These are phyloP conservation scores for Capronia epimyces DNA, from an alignment of 2,329 filamentous ascomycete species.

Conservation along the genomic window DNA sequence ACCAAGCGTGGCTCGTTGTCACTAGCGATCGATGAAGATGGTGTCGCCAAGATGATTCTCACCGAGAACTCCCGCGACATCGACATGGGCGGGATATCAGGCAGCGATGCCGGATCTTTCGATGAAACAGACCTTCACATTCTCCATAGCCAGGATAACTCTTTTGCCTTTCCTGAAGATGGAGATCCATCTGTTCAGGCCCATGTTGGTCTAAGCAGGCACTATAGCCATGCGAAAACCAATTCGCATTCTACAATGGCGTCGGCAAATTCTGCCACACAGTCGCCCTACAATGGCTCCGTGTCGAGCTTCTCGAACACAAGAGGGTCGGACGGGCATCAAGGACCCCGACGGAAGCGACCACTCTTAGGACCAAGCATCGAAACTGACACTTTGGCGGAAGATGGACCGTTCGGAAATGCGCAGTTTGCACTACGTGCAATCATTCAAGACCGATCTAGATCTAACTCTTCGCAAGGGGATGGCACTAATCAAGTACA, in stretches of 20 bases:
- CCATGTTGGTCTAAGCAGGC: conserved; percentile 22
- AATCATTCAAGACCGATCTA: conserved; percentile 37
- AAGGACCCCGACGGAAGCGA: conserved; percentile 13
- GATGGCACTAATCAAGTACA: conserved; percentile 29
- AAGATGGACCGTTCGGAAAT: conserved; percentile 35
- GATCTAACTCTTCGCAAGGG: conserved; percentile 31
- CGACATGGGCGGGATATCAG: conserved; percentile 36
- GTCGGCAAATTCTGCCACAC: conserved; percentile 39
- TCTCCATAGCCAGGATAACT: conserved; percentile 36
- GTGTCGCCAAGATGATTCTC: conserved; percentile 42
- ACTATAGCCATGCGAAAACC: conserved; percentile 41
- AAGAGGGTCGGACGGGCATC: conserved; percentile 12
- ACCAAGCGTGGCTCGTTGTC: conserved; percentile 39
- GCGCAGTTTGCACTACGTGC: conserved; percentile 46
- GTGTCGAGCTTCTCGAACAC: conserved; percentile 12
- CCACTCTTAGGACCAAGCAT: conserved; percentile 17
- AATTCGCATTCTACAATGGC: conserved; percentile 39
- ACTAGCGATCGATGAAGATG: conserved; percentile 46
- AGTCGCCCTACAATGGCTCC: conserved; percentile 40
- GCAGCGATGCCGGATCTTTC: conserved; percentile 42
- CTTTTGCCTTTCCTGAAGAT: conserved; percentile 37
- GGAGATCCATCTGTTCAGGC: conserved; percentile 18
- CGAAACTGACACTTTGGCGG: conserved; percentile 27
- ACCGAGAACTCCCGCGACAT: conserved; percentile 30
- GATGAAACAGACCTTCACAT: conserved; percentile 40